Evolutionary conservation across 1,284 basidiomycete species (phyloP).

Genomic region (Tetrapyrgos nigripes): DNA sequence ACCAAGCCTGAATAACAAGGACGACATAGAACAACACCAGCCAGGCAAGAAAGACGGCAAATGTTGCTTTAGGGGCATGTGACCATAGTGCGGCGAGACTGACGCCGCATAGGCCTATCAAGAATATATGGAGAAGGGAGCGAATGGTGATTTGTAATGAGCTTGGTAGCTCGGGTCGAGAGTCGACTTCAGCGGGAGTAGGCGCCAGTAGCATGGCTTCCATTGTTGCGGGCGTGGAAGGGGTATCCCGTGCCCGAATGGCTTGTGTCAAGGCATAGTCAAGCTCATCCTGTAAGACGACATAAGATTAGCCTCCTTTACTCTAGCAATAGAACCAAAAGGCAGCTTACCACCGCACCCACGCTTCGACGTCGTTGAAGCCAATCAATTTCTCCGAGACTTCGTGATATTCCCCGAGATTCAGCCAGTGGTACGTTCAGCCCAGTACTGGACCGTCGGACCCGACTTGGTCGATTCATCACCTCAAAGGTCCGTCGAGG

Average conservation of each 20-base stretch:
- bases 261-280: slow-evolving; percentile 64
- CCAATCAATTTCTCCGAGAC: slow-evolving; percentile 77
- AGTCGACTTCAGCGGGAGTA: slow-evolving; percentile 19
- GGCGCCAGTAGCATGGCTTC: slow-evolving; percentile 54
- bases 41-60: slow-evolving; percentile 71
- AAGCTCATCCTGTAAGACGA: slow-evolving; percentile 61
- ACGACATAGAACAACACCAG: slow-evolving; percentile 59
- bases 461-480: slow-evolving; percentile 65
- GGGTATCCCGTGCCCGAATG: slow-evolving; percentile 45
- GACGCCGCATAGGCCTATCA: slow-evolving; percentile 64
- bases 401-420: slow-evolving; percentile 41
- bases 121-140: slow-evolving; percentile 58
- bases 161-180: slow-evolving; percentile 46
- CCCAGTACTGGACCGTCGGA: slow-evolving; percentile 36
- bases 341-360: slow-evolving; percentile 64
- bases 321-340: slow-evolving; percentile 19
- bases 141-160: slow-evolving; percentile 51
- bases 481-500: slow-evolving; percentile 70
- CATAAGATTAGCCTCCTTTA: slow-evolving; percentile 7
- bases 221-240: slow-evolving; percentile 58
- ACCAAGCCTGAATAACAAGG: slow-evolving; percentile 61
- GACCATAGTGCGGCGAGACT: slow-evolving; percentile 65
- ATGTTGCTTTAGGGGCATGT: slow-evolving; percentile 58
- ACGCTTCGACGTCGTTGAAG: slow-evolving; percentile 71
- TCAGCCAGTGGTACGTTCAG: not conserved